Evolutionary conservation across 495 filamentous ascomycete genomes (phyloP), one percentile per base, ranked within the genome.

Genomic region (Neurospora sp.): DNA sequence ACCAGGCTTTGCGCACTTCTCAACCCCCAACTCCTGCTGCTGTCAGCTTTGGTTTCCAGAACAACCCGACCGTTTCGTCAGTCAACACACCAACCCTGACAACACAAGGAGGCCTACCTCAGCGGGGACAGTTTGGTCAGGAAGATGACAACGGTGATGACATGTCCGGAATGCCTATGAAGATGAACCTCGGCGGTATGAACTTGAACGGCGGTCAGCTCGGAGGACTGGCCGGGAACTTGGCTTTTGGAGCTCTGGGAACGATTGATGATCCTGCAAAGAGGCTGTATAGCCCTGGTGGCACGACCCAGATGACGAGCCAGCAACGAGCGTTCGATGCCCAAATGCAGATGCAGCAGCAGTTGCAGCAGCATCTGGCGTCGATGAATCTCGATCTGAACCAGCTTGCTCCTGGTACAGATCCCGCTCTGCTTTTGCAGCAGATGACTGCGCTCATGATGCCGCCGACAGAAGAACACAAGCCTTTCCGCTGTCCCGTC

Each of bases 241-340:
- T 66, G 27, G 72, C 42, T 44, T 79, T 78, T 69, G 79, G 78
- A 39, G 72, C 75, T 37, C 69, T 79, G 69, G 78, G 79, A 73
- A 97, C 93, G 79, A 98, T 99, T 75, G 93, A 98, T 75, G 94
- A 99, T 76, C 96, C 96, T 4, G 96, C 94, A 31, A 98, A 97
- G 84, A 89, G 93, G 3, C 86, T 99, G 18, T 97, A 92, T 82
- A 97, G 92, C 72, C 91, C 91, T 62, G 94, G 90, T 74, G 93
- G 92, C 72, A 90, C 92, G 8, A 71, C 73, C 1, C 79, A 79
- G 39, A 81, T 90, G 77, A 89, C 88, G 46, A 90, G 86, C 77
- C 86, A 89, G 74, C 85, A 86, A 72, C 74, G 77, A n/a, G 80
- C 80, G 9, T 73, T 78, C 41, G 80, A 82, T 35, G 76, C 80